Conservation (phyloP, 1,139 yeast species). For the Suhomyces wounanorum region DNA sequence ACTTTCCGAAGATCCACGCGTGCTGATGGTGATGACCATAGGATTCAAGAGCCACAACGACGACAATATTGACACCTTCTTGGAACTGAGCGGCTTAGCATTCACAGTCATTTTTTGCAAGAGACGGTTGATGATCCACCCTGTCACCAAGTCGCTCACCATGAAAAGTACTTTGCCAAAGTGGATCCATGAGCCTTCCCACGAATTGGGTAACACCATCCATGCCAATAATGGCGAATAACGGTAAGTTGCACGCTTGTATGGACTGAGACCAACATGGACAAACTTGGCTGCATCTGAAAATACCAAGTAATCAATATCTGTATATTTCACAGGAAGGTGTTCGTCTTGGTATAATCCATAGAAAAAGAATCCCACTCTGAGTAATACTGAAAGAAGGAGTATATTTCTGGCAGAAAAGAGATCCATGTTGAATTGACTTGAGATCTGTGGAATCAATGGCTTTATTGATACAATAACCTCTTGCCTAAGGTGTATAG, state of each 20-base stretch:
- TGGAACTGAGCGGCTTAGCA: constrained; percentile 18
- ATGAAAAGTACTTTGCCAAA: constrained; percentile 83
- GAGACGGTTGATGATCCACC: constrained; percentile 58
- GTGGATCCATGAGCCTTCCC: constrained; percentile 51
- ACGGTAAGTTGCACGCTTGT: constrained; percentile 81
- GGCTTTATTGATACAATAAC: background rate
- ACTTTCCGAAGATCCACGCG: constrained; percentile 94
- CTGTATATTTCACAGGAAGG: constrained; percentile 85
- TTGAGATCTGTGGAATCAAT: background rate
- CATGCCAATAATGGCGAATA: constrained; percentile 91
- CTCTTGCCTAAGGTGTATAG: background rate
- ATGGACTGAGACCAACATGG: constrained; percentile 68
- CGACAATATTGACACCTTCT: constrained; percentile 43
- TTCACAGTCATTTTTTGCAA: constrained; percentile 20
- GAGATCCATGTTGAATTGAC: background rate
- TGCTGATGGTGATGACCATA: constrained; percentile 90
- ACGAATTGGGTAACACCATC: constrained; percentile 68
- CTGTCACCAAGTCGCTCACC: constrained; percentile 78
- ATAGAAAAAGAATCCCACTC: constrained; percentile 71
- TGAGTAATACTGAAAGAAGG: constrained; percentile 37
- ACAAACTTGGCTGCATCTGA: constrained; percentile 86
- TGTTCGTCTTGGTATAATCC: constrained; percentile 86
- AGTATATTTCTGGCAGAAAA: constrained; percentile 4
- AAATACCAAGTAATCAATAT: constrained; percentile 89
- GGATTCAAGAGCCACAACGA: constrained; percentile 90